Percentiles rank a stretch among this genome's conserved stretches.
phyloP scores from a whole-genome alignment of 2,329 filamentous ascomycete species.

The Neofusicoccum sp. region DNA sequence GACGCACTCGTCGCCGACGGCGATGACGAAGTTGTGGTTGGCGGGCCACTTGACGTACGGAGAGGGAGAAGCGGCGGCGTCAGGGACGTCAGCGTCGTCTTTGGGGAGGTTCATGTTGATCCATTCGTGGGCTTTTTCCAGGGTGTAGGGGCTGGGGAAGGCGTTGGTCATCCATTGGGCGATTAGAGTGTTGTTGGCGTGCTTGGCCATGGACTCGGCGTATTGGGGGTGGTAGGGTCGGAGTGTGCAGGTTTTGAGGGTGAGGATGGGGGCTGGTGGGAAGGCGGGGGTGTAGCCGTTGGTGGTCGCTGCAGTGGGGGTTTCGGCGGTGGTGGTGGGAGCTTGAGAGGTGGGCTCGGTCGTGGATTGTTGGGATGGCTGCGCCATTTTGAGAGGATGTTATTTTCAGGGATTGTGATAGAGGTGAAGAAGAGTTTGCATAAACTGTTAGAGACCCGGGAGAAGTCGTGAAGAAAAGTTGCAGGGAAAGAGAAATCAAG shows the following conservation, averaged over 20 bases:
- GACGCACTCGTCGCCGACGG: conserved; percentile 26
- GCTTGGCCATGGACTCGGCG: conserved; percentile 24
- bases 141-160: conserved; percentile 42
- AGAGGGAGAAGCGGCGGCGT: neutral
- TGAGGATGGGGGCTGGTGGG: conserved; percentile 31
- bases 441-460: too few relatives aligned
- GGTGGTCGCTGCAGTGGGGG: neutral
- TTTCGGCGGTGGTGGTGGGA: neutral
- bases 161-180: conserved; percentile 36
- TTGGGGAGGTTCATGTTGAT: conserved; percentile 30
- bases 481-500: too few relatives aligned
- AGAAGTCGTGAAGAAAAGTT: too few relatives aligned
- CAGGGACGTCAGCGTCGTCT: conserved; percentile 19
- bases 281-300: conserved; percentile 16
- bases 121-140: conserved; percentile 33
- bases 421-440: too few relatives aligned
- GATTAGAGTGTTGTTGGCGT: conserved; percentile 33
- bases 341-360: neutral
- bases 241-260: conserved; percentile 28
- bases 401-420: too few relatives aligned
- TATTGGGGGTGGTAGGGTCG: conserved; percentile 35
- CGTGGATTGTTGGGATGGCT: too few relatives aligned
- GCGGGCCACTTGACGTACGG: neutral
- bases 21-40: conserved; percentile 12
- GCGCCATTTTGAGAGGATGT: too few relatives aligned